phyloP scores from a whole-genome alignment of 441 rosid species.

The Aquilaria agallochum region DNA sequence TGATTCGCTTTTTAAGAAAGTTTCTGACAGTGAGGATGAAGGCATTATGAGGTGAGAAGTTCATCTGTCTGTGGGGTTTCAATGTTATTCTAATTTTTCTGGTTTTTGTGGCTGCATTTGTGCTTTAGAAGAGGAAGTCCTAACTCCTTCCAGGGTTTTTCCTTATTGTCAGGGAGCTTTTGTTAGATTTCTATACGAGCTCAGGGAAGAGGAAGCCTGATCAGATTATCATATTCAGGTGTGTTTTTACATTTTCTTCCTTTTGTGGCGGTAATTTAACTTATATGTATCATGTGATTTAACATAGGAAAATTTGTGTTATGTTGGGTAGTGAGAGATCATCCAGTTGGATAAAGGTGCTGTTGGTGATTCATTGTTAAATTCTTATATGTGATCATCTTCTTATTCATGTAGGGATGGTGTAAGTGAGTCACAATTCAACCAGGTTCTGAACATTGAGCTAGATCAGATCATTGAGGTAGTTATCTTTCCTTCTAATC shows the following conservation, averaged over 20 bases:
- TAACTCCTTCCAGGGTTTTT: background rate
- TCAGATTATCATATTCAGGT: conserved; percentile 65
- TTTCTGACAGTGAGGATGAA: conserved; percentile 32
- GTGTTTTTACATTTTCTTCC: background rate
- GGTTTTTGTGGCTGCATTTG: too few species aligned
- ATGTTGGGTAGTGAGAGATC: too few species aligned
- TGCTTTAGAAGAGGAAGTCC: too few species aligned
- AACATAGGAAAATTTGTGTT: too few species aligned
- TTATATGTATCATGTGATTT: too few species aligned
- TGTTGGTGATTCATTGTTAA: too few species aligned
- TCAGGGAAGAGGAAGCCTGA: conserved; percentile 52
- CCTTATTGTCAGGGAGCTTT: conserved; percentile 38
- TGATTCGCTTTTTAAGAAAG: conserved; percentile 46
- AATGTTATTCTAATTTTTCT: too few species aligned
- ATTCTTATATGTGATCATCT: too few species aligned
- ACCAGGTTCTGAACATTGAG: conserved; percentile 54
- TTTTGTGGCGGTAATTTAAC: too few species aligned
- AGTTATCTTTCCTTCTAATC: conserved; percentile 1
- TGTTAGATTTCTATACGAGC: conserved; percentile 45
- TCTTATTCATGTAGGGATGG: conserved; percentile 45
- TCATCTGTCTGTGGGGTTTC: background rate
- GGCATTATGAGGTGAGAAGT: conserved; percentile 48
- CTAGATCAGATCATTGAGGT: conserved; percentile 63
- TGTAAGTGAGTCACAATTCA: conserved; percentile 66
- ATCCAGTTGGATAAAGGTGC: too few species aligned